A percentile compares a stretch with the other conserved stretches of the same genome.
Evolutionary conservation across 805 yeast species (phyloP).

Genomic region (Pichia occidentalis): DNA sequence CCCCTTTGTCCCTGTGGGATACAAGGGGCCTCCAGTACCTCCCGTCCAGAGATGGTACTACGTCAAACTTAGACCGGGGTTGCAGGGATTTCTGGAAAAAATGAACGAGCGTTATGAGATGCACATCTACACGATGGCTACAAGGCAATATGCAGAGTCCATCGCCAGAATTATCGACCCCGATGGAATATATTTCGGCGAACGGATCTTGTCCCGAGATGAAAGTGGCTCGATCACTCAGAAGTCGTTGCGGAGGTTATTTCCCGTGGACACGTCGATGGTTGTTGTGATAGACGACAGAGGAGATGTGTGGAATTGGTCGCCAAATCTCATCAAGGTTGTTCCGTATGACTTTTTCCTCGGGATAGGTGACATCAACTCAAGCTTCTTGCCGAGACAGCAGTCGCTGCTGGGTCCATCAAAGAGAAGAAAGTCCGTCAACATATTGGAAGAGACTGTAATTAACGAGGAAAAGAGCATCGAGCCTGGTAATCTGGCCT

Average conservation of each 20-base stretch:
- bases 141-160: slow-evolving; percentile 84
- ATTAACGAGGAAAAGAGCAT: slow-evolving; percentile 17
- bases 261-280: slow-evolving; percentile 95
- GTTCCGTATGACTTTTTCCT: slow-evolving; percentile 94
- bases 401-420: slow-evolving; percentile 54
- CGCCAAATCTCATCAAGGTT: slow-evolving; percentile 81
- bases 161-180: slow-evolving; percentile 93
- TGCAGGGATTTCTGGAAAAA: slow-evolving; percentile 60
- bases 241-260: slow-evolving; percentile 78
- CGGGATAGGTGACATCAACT: slow-evolving; percentile 95
- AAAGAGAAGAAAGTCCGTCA: slow-evolving; percentile 52
- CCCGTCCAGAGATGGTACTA: slow-evolving; percentile 76
- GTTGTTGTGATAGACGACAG: slow-evolving; percentile 95
- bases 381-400: slow-evolving; percentile 83
- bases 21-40: slow-evolving; percentile 54
- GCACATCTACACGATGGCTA: slow-evolving; percentile 98
- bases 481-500: slow-evolving; percentile 22
- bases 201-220: slow-evolving; percentile 84
- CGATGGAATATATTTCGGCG: slow-evolving; percentile 77
- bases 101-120: slow-evolving; percentile 69
- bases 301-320: slow-evolving; percentile 99
- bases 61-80: slow-evolving; percentile 87
- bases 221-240: slow-evolving; percentile 91
- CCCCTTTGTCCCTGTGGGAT: slow-evolving; percentile 47
- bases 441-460: slow-evolving; percentile 43